Evolutionary conservation across 176 grass and related monocot genomes (phyloP).

Genomic region (Musa itinerans): DNA sequence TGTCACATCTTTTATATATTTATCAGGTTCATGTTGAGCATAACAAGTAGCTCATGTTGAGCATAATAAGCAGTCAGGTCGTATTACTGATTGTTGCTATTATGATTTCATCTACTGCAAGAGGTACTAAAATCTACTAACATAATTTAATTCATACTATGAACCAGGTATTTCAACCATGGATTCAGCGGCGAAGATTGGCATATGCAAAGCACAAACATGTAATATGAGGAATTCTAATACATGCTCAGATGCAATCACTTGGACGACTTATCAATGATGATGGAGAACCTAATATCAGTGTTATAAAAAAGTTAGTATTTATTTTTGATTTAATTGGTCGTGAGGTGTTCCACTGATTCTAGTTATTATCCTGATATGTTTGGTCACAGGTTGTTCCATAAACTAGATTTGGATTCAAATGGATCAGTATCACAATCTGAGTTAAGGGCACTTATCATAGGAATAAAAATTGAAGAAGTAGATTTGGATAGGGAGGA

Average conservation of each 20-base stretch:
- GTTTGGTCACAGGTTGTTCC: conserved; percentile 51
- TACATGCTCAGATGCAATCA: conserved; percentile 47
- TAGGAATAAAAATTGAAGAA: conserved; percentile 55
- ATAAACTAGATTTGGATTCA: conserved; percentile 53
- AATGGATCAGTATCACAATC: conserved; percentile 41
- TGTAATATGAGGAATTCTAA: conserved; percentile 79
- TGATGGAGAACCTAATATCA: conserved; percentile 48
- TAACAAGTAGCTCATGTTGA: not conserved
- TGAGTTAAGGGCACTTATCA: conserved; percentile 65
- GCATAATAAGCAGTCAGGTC: not conserved
- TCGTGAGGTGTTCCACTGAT: not conserved
- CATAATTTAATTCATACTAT: conserved; percentile 13
- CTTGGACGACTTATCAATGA: conserved; percentile 55
- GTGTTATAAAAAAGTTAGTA: conserved; percentile 54
- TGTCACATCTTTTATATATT: no score
- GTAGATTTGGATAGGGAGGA: conserved; percentile 41
- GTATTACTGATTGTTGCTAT: not conserved
- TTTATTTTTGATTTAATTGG: not conserved
- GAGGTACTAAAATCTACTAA: not conserved
- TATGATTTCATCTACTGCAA: not conserved
- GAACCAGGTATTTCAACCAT: conserved; percentile 72
- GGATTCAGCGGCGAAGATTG: conserved; percentile 76
- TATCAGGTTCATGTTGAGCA: no score
- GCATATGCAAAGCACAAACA: conserved; percentile 70
- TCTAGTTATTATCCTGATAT: not conserved